These are phyloP conservation scores for Angophora floribunda DNA, from an alignment of 345 rosid species.

Conservation along the genomic window DNA sequence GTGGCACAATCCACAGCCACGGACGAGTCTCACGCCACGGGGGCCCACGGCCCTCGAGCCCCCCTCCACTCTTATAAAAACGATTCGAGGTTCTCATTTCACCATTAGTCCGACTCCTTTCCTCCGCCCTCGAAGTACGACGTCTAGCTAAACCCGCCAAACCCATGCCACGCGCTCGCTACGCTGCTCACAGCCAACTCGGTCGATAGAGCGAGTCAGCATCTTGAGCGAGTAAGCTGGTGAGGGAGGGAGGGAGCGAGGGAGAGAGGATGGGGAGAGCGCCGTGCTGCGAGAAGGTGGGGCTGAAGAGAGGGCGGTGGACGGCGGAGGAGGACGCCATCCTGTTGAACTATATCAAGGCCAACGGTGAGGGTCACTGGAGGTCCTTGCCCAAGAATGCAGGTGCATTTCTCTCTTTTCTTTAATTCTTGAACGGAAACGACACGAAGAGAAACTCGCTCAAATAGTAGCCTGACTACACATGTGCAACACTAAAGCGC, in stretches of 20 bases:
- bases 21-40: background rate
- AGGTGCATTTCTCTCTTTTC: conserved; percentile 6
- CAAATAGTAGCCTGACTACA: background rate
- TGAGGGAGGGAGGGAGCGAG: background rate
- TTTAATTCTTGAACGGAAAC: background rate
- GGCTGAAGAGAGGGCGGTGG: conserved; percentile 61
- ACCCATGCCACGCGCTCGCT: background rate
- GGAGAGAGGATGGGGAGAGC: conserved; percentile 47
- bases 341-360: conserved; percentile 31
- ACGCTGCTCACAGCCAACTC: background rate
- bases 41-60: background rate
- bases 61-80: background rate
- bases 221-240: background rate
- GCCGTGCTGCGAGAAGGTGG: conserved; percentile 63
- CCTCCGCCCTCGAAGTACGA: background rate
- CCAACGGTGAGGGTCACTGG: conserved; percentile 63
- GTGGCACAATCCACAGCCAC: conserved; percentile 24
- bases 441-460: background rate
- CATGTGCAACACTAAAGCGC: background rate
- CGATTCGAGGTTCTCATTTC: background rate
- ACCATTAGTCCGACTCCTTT: background rate
- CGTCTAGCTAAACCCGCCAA: background rate
- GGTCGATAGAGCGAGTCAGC: background rate
- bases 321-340: conserved; percentile 48
- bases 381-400: conserved; percentile 62